Percentiles rank a stretch among this genome's conserved stretches.
These are phyloP conservation scores for Nematodospora valgi DNA, from an alignment of 805 yeast species.

Conservation along the genomic window DNA sequence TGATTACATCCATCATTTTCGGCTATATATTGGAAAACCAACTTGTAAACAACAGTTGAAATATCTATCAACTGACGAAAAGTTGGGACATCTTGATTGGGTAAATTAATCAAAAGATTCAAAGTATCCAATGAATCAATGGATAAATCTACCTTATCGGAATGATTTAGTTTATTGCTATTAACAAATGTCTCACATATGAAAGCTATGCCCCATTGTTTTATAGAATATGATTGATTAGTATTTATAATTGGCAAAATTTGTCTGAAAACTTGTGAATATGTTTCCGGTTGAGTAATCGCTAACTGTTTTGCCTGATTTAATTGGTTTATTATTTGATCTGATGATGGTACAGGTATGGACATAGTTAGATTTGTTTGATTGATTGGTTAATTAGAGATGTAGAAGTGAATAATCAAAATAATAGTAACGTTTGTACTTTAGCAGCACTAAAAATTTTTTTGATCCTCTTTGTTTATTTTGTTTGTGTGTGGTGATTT, in stretches of 20 bases:
- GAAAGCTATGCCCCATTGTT: conserved; percentile 41
- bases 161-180: conserved; percentile 20
- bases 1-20: conserved; percentile 42
- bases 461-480: too few species aligned
- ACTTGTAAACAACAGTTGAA: conserved; percentile 39
- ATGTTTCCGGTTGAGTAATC: conserved; percentile 24
- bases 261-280: conserved; percentile 43
- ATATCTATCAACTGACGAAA: conserved; percentile 32
- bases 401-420: too few species aligned
- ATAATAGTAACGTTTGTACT: too few species aligned
- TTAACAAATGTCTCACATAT: conserved; percentile 35
- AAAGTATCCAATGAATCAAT: conserved; percentile 37
- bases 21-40: conserved; percentile 44
- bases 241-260: conserved; percentile 35
- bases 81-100: conserved; percentile 25
- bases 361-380: too few species aligned
- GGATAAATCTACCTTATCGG: conserved; percentile 36
- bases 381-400: too few species aligned
- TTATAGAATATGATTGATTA: conserved; percentile 26
- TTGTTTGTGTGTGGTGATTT: too few species aligned
- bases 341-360: too few species aligned
- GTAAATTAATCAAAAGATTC: conserved; percentile 18
- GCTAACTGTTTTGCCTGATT: conserved; percentile 39
- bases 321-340: too few species aligned
- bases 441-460: too few species aligned